phyloP scores from a whole-genome alignment of 2,329 filamentous ascomycete genomes.

The Huntiella moniliformis region DNA sequence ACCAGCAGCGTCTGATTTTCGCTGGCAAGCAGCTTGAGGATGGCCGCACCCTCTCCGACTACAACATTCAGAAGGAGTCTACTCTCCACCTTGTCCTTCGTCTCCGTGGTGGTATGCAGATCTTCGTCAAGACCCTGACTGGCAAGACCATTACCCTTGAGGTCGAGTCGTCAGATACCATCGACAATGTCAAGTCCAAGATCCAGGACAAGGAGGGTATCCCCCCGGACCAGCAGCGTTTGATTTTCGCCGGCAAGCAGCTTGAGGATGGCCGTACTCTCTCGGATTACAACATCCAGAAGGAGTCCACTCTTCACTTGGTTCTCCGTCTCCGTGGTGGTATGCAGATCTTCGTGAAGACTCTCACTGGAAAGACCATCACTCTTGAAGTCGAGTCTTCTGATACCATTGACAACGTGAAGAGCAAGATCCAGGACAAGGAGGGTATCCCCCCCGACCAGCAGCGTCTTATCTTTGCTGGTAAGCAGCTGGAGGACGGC shows the following conservation, averaged over 20 bases:
- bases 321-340: slow-evolving; percentile 78
- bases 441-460: slow-evolving; percentile 89
- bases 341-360: slow-evolving; percentile 82
- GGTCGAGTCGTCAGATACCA: slow-evolving; percentile 76
- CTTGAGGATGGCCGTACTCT: slow-evolving; percentile 76
- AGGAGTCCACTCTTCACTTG: slow-evolving; percentile 71
- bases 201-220: slow-evolving; percentile 98
- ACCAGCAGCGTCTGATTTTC: slow-evolving; percentile 87
- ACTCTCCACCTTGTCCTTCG: slow-evolving; percentile 65
- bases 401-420: slow-evolving; percentile 89
- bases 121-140: slow-evolving; percentile 73
- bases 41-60: slow-evolving; percentile 75
- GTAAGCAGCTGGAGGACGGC: slow-evolving; percentile 85
- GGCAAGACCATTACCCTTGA: slow-evolving; percentile 90
- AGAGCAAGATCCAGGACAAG: slow-evolving; percentile 84
- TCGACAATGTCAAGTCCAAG: slow-evolving; percentile 93
- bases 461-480: slow-evolving; percentile 82
- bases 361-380: slow-evolving; percentile 81
- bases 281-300: slow-evolving; percentile 89
- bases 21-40: slow-evolving; percentile 89
- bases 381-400: slow-evolving; percentile 78
- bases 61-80: slow-evolving; percentile 66
- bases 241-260: slow-evolving; percentile 94
- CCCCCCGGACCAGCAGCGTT: slow-evolving; percentile 83
- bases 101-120: slow-evolving; percentile 58